phyloP scores from a whole-genome alignment of 306 rosid genomes.

The Prunus davidiana region DNA sequence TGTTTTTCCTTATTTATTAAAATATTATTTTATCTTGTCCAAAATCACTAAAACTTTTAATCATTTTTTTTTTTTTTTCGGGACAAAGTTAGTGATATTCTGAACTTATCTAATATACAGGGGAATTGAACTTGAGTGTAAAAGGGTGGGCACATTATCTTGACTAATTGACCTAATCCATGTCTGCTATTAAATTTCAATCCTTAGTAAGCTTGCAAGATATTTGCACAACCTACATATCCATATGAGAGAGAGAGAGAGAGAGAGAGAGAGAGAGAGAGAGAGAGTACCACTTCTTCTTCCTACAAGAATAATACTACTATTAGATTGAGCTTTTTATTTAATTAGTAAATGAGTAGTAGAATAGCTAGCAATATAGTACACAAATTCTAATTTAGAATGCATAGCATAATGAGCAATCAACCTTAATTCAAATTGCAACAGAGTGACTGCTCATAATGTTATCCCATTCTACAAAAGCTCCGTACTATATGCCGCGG shows the following conservation, averaged over 20 bases:
- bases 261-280: neutral
- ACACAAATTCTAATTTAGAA: constrained; percentile 11
- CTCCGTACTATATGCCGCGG: neutral
- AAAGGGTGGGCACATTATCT: too few species aligned
- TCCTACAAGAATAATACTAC: neutral
- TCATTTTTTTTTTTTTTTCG: neutral
- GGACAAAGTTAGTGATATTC: too few species aligned
- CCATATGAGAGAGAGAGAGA: neutral
- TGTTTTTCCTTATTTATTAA: neutral
- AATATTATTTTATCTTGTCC: neutral
- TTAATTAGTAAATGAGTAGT: neutral
- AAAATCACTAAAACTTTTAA: neutral
- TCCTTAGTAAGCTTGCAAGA: neutral
- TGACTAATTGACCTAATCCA: too few species aligned
- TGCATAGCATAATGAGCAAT: constrained; percentile 78
- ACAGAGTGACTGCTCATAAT: constrained; percentile 71
- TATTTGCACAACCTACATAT: neutral
- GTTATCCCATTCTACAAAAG: constrained; percentile 35
- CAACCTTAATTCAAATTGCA: constrained; percentile 40
- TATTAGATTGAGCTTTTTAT: neutral
- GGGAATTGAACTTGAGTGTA: too few species aligned
- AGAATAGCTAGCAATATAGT: neutral
- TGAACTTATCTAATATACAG: too few species aligned
- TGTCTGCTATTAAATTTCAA: neutral
- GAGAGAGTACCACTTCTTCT: neutral